Conservation (phyloP, 306 rosid genomes). For the Spatholobus suberectus region DNA sequence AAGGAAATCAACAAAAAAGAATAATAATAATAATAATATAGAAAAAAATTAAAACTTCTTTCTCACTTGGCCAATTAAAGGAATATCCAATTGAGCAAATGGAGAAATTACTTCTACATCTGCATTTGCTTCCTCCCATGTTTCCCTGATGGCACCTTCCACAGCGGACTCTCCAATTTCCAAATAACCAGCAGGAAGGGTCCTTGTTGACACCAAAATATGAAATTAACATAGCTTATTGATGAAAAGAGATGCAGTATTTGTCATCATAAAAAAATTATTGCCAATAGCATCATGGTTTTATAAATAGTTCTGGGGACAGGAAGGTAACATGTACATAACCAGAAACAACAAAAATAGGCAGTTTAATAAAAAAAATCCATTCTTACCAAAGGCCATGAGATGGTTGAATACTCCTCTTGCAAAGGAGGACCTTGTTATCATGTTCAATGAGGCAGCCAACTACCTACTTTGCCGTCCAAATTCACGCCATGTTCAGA, state of each 20-base stretch:
- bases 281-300: slow-evolving; percentile 29
- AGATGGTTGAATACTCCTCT: slow-evolving; percentile 95
- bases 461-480: slow-evolving; percentile 71
- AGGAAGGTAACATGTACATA: slow-evolving; percentile 10
- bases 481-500: slow-evolving; percentile 35
- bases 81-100: slow-evolving; percentile 95
- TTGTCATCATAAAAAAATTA: slow-evolving; percentile 3
- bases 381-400: slow-evolving; percentile 89
- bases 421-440: slow-evolving; percentile 89
- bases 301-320: not conserved
- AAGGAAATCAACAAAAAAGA: not conserved
- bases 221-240: slow-evolving; percentile 36
- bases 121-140: slow-evolving; percentile 97
- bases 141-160: slow-evolving; percentile 97
- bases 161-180: slow-evolving; percentile 96
- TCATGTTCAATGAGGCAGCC: slow-evolving; percentile 94
- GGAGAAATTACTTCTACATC: slow-evolving; percentile 89
- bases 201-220: slow-evolving; percentile 63
- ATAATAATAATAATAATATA: not conserved
- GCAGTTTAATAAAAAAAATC: not conserved
- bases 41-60: slow-evolving; percentile 20
- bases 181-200: slow-evolving; percentile 97
- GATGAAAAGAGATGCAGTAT: slow-evolving; percentile 40
- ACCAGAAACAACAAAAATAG: slow-evolving; percentile 35
- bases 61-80: slow-evolving; percentile 92